Evolutionary conservation across 2,329 filamentous ascomycete species (phyloP).

Genomic region (Colletotrichum karsti): DNA sequence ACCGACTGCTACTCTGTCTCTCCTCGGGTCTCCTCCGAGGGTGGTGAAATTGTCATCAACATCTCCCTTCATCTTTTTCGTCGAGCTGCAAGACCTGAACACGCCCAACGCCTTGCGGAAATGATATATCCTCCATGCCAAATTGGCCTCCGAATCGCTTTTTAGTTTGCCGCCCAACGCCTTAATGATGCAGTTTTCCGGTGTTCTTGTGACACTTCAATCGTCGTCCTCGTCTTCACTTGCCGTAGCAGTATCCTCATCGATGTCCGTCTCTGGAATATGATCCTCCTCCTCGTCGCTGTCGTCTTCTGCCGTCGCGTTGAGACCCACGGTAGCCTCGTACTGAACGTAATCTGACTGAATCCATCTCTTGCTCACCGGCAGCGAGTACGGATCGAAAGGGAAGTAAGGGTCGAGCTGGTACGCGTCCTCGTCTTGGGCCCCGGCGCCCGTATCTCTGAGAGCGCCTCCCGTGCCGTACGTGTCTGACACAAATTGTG

Average conservation of each 20-base stretch:
- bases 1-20: background rate
- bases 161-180: constrained; percentile 29
- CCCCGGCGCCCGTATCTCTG: constrained; percentile 59
- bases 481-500: constrained; percentile 69
- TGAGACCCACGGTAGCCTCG: constrained; percentile 76
- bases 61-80: background rate
- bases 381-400: constrained; percentile 95
- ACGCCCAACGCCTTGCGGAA: constrained; percentile 27
- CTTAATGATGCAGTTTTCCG: constrained; percentile 31
- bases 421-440: constrained; percentile 78
- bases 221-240: constrained; percentile 53
- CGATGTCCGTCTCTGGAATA: constrained; percentile 51
- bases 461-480: constrained; percentile 64
- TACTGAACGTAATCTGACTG: constrained; percentile 85
- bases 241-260: constrained; percentile 62
- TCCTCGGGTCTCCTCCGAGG: background rate
- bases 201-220: constrained; percentile 33
- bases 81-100: background rate
- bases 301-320: constrained; percentile 64
- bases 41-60: background rate
- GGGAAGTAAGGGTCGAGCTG: constrained; percentile 96
- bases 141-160: constrained; percentile 26
- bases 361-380: constrained; percentile 87
- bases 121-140: constrained; percentile 21
- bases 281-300: constrained; percentile 59